Evolutionary conservation across 129 eudicot species (phyloP).

Genomic region (Helianthus tuberosus): DNA sequence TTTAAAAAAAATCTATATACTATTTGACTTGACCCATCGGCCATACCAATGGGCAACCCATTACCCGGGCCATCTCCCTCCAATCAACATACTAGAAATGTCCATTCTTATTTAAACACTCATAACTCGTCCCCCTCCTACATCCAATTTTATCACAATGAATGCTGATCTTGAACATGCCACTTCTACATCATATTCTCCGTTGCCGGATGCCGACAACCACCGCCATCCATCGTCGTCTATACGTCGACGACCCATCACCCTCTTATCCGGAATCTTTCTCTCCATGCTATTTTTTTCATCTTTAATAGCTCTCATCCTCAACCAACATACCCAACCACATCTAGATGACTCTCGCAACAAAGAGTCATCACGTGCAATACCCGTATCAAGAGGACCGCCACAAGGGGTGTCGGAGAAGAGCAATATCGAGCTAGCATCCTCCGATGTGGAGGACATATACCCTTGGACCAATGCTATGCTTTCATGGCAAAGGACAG

Average conservation of each 20-base stretch:
- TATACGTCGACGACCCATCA: slow-evolving; percentile 30
- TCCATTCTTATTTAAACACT: slow-evolving; percentile 11
- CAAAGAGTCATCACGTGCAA: slow-evolving; percentile 13
- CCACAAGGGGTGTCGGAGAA: slow-evolving; percentile 79
- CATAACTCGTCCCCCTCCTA: slow-evolving; percentile 13
- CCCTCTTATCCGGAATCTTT: slow-evolving; percentile 41
- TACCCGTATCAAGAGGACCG: slow-evolving; percentile 61
- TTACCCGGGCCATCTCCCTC: neutral
- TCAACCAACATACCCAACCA: slow-evolving; percentile 30
- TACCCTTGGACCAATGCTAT: slow-evolving; percentile 78
- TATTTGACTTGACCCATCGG: slow-evolving; percentile 13
- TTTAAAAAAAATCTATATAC: too few relatives aligned
- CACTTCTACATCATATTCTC: slow-evolving; percentile 47
- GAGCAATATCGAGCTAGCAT: slow-evolving; percentile 36
- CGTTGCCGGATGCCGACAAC: slow-evolving; percentile 47
- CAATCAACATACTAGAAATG: slow-evolving; percentile 17
- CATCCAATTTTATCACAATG: slow-evolving; percentile 25
- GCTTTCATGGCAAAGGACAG: slow-evolving; percentile 88
- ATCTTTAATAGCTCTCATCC: slow-evolving; percentile 33
- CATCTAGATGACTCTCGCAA: slow-evolving; percentile 7
- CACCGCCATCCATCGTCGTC: slow-evolving; percentile 25
- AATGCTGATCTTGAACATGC: slow-evolving; percentile 51
- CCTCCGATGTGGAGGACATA: slow-evolving; percentile 28
- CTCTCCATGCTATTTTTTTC: slow-evolving; percentile 39
- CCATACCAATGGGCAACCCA: slow-evolving; percentile 16